phyloP scores from a whole-genome alignment of 192 early-diverging fungal genomes.

The Podila minutissima region DNA sequence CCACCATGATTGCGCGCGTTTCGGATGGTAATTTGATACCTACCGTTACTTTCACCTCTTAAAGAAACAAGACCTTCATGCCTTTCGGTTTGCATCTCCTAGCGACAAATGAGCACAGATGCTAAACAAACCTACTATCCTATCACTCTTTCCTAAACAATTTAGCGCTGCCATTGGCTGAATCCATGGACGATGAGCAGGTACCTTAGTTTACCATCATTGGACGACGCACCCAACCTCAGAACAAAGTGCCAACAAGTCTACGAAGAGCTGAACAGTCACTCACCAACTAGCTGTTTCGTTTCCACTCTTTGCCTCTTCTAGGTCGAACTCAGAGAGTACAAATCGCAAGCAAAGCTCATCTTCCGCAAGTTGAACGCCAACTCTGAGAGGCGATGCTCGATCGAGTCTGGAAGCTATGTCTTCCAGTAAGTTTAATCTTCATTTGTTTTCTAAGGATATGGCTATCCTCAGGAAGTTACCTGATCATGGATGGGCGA shows the following conservation, averaged over 20 bases:
- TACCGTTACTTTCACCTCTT: too few species aligned
- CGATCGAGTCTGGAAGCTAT: constrained; percentile 92
- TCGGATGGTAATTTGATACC: constrained; percentile 70
- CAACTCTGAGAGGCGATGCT: constrained; percentile 91
- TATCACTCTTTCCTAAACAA: neutral
- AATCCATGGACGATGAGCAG: constrained; percentile 96
- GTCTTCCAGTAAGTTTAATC: constrained; percentile 80
- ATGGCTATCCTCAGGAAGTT: too few species aligned
- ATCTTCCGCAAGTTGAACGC: constrained; percentile 88
- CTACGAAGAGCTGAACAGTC: neutral
- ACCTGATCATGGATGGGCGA: too few species aligned
- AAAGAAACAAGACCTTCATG: too few species aligned
- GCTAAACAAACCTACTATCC: neutral
- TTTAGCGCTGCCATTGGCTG: constrained; percentile 86
- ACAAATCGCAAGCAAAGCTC: constrained; percentile 94
- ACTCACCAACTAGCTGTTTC: too few species aligned
- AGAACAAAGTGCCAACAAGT: neutral
- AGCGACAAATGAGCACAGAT: too few species aligned
- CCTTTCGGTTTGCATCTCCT: too few species aligned
- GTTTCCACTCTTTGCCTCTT: neutral
- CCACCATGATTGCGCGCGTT: constrained; percentile 93
- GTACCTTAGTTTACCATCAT: constrained; percentile 34
- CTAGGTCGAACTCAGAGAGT: constrained; percentile 86
- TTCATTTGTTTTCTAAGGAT: too few species aligned
- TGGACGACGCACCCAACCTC: neutral